phyloP scores from a whole-genome alignment of 768 basidiomycete genomes.

The Naematelia encephala region DNA sequence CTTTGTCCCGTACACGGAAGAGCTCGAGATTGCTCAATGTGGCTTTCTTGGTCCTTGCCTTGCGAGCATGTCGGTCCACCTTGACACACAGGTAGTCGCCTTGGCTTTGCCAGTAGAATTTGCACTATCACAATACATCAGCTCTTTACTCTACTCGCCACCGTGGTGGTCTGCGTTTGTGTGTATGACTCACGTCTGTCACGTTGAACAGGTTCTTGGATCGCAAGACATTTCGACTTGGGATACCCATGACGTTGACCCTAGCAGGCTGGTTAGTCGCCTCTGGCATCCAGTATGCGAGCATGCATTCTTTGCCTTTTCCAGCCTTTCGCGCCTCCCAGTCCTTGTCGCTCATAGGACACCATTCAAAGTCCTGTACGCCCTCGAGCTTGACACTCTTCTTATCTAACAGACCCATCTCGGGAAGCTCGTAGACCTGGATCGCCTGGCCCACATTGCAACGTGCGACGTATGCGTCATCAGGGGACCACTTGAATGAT shows the following conservation, averaged over 20 bases:
- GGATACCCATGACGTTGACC: constrained; percentile 88
- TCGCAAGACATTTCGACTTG: constrained; percentile 73
- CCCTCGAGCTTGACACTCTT: constrained; percentile 97
- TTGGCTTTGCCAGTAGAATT: constrained; percentile 96
- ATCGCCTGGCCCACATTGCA: constrained; percentile 88
- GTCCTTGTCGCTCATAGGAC: constrained; percentile 86
- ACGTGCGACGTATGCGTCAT: constrained; percentile 90
- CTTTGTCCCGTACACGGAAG: constrained; percentile 94
- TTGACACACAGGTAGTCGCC: constrained; percentile 98
- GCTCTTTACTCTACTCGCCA: background rate
- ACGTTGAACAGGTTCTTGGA: constrained; percentile 98
- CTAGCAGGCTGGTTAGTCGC: constrained; percentile 93
- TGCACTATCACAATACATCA: constrained; percentile 62
- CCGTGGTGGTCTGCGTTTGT: background rate
- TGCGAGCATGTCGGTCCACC: constrained; percentile 84
- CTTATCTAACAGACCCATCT: constrained; percentile 90
- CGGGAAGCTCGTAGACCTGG: constrained; percentile 90
- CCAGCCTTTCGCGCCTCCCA: constrained; percentile 66
- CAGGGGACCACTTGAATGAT: constrained; percentile 91
- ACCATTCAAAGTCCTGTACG: constrained; percentile 98
- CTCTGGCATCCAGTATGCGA: constrained; percentile 98
- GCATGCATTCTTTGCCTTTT: constrained; percentile 74
- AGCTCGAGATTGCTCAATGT: constrained; percentile 98
- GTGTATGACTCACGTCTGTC: constrained; percentile 67
- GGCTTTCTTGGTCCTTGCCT: constrained; percentile 88